Percentiles rank a stretch among this genome's conserved stretches.
Conservation (phyloP, 2,329 filamentous ascomycete species). For the Decorospora gaudefroyi region DNA sequence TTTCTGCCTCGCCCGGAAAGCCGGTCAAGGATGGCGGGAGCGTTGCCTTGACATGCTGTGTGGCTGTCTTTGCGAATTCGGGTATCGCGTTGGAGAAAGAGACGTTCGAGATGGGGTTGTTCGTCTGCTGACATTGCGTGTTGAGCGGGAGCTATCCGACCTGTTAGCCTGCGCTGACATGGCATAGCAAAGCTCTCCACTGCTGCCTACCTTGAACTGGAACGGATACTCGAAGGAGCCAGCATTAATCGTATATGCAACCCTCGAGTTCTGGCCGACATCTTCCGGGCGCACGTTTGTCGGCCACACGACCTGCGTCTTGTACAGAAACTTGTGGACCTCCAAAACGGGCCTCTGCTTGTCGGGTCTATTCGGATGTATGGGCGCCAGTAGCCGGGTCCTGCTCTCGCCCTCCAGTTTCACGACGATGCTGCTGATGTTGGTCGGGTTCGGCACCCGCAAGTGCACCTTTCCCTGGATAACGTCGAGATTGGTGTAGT, state of each 20-base stretch:
- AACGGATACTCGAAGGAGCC: constrained; percentile 79
- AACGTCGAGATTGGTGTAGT: constrained; percentile 79
- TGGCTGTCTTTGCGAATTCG: constrained; percentile 53
- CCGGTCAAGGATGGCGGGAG: constrained; percentile 88
- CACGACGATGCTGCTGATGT: constrained; percentile 65
- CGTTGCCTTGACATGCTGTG: constrained; percentile 77
- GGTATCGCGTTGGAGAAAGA: constrained; percentile 51
- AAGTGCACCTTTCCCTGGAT: constrained; percentile 63
- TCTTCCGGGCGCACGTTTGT: constrained; percentile 53
- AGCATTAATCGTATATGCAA: constrained; percentile 64
- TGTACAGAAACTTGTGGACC: constrained; percentile 71
- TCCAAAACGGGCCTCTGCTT: constrained; percentile 55
- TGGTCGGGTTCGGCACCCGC: constrained; percentile 51
- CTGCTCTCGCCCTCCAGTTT: constrained; percentile 81
- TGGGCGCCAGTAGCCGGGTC: constrained; percentile 64
- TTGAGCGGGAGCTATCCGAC: constrained; percentile 63
- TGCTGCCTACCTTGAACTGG: constrained; percentile 75
- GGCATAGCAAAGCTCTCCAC: too few species aligned
- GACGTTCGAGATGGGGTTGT: constrained; percentile 50
- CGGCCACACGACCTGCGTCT: constrained; percentile 73
- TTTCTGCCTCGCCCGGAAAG: constrained; percentile 84
- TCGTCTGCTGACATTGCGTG: constrained; percentile 62
- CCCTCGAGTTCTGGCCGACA: constrained; percentile 45
- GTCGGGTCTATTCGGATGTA: constrained; percentile 48
- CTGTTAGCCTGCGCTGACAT: neutral